Conservation (phyloP, 352 stramenopile species). For the Pythium myriotylum region DNA sequence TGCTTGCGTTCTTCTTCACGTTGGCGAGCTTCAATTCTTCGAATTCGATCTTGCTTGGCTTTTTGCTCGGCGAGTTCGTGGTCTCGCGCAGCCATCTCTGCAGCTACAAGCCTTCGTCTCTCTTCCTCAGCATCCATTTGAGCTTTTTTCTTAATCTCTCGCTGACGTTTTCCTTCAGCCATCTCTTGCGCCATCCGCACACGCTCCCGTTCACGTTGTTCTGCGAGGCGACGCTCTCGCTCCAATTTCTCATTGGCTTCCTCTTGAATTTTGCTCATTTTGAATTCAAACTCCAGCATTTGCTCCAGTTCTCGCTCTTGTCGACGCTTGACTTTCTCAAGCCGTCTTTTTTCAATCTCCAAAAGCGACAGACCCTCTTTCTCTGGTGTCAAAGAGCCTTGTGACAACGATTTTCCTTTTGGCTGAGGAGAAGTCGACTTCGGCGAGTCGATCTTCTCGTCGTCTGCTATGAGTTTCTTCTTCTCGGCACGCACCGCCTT, state of each 20-base stretch:
- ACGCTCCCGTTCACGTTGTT: conserved; percentile 70
- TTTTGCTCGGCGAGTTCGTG: conserved; percentile 78
- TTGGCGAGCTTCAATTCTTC: conserved; percentile 64
- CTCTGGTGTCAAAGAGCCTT: conserved; percentile 20
- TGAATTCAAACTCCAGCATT: conserved; percentile 93
- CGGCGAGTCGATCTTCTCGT: conserved; percentile 7
- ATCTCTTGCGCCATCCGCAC: conserved; percentile 65
- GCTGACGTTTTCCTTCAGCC: conserved; percentile 69
- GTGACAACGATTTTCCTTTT: conserved; percentile 9
- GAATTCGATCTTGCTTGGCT: conserved; percentile 67
- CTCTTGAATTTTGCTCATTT: conserved; percentile 86
- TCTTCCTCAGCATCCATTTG: conserved; percentile 86
- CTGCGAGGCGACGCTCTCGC: conserved; percentile 61
- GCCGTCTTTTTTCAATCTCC: conserved; percentile 64
- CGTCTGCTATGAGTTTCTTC: conserved; percentile 65
- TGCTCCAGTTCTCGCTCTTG: conserved; percentile 87
- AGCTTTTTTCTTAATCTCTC: conserved; percentile 85
- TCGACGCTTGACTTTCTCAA: conserved; percentile 76
- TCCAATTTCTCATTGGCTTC: conserved; percentile 70
- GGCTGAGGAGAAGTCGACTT: conserved; percentile 15
- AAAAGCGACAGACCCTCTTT: conserved; percentile 44
- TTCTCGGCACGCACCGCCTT: conserved; percentile 81
- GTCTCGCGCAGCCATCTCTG: conserved; percentile 72
- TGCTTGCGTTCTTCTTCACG: conserved; percentile 73
- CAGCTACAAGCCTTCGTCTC: conserved; percentile 56